Conservation (phyloP, 176 grass and related monocot species). For the Chrysopogon serrulatus region DNA sequence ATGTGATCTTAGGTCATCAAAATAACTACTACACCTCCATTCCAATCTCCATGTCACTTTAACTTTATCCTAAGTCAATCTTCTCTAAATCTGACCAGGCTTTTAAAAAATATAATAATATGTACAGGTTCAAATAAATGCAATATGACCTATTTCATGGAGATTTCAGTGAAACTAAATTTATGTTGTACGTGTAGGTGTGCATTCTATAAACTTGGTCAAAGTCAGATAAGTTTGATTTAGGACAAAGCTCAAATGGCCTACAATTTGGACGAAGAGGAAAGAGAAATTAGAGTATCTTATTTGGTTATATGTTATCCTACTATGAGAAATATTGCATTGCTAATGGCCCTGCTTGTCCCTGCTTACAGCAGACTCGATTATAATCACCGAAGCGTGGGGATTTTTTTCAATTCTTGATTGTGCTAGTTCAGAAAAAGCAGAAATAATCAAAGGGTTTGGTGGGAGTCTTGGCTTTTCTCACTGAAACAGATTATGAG, state of each 20-base stretch:
- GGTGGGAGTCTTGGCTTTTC: background rate
- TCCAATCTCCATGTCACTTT: background rate
- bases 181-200: background rate
- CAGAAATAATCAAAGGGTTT: background rate
- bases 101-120: background rate
- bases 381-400: background rate
- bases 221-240: background rate
- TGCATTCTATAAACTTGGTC: background rate
- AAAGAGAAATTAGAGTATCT: background rate
- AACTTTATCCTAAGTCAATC: background rate
- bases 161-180: background rate
- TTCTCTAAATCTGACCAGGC: background rate
- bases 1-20: background rate
- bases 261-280: background rate
- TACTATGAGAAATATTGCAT: background rate
- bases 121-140: background rate
- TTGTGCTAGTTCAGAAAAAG: background rate
- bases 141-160: background rate
- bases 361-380: background rate
- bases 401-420: background rate
- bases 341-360: background rate
- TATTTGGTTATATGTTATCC: background rate
- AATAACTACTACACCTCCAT: background rate
- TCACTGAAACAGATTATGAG: background rate
- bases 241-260: background rate